Evolutionary conservation across 768 basidiomycete species (phyloP).

Genomic region (Suillus fuscotomentosus): DNA sequence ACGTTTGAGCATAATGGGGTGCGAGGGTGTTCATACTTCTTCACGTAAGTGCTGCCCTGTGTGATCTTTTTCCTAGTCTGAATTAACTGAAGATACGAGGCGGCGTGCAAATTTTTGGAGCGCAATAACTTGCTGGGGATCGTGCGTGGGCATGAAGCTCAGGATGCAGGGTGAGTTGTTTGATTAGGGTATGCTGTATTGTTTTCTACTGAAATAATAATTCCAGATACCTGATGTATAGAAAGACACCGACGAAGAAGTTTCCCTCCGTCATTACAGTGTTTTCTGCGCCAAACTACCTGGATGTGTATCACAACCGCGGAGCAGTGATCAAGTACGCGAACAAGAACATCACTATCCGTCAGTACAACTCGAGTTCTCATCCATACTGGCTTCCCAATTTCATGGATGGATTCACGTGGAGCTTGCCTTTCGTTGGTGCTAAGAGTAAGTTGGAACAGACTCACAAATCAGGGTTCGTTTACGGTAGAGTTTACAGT

Average conservation of each 20-base stretch:
- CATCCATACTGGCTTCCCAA: slow-evolving; percentile 98
- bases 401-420: slow-evolving; percentile 98
- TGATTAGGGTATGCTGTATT: not conserved
- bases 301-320: slow-evolving; percentile 96
- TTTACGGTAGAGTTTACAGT: slow-evolving; percentile 45
- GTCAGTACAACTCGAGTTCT: slow-evolving; percentile 76
- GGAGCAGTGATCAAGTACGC: slow-evolving; percentile 97
- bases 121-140: slow-evolving; percentile 87
- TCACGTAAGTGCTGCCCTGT: slow-evolving; percentile 60
- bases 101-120: slow-evolving; percentile 92
- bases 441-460: slow-evolving; percentile 75
- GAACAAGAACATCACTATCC: slow-evolving; percentile 94
- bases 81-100: slow-evolving; percentile 63
- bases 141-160: slow-evolving; percentile 96
- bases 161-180: slow-evolving; percentile 83
- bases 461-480: not conserved
- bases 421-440: slow-evolving; percentile 97
- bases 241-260: slow-evolving; percentile 91
- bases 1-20: slow-evolving; percentile 78
- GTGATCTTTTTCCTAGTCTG: not conserved
- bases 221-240: slow-evolving; percentile 85
- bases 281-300: slow-evolving; percentile 96
- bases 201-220: not conserved
- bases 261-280: slow-evolving; percentile 98
- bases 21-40: slow-evolving; percentile 90